A percentile compares a stretch with the other conserved stretches of the same genome.
Conservation (phyloP, 176 grass and related monocot genomes). For the Zoysia japonica region DNA sequence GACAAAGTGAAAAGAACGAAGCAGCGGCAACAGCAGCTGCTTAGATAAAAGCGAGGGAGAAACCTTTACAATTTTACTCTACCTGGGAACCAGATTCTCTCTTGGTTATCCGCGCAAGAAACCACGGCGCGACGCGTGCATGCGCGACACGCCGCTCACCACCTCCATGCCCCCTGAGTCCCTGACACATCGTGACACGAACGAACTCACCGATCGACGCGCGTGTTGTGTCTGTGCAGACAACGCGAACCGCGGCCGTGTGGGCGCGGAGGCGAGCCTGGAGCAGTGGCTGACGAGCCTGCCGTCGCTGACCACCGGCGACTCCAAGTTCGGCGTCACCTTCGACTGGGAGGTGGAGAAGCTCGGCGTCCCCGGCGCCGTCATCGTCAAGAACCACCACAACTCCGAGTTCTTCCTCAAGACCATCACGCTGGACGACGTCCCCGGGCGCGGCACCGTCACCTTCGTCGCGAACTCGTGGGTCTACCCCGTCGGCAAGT, state of each 20-base stretch:
- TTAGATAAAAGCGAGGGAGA: background rate
- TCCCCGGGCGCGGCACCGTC: slow-evolving; percentile 50
- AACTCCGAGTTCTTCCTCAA: slow-evolving; percentile 67
- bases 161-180: background rate
- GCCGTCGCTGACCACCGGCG: slow-evolving; percentile 49
- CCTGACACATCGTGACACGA: background rate
- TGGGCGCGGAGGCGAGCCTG: slow-evolving; percentile 50
- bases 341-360: slow-evolving; percentile 72
- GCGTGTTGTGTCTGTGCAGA: slow-evolving; percentile 30
- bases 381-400: slow-evolving; percentile 74
- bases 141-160: background rate
- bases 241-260: slow-evolving; percentile 44
- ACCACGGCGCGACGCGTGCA: background rate
- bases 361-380: slow-evolving; percentile 55
- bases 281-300: slow-evolving; percentile 53
- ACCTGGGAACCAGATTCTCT: background rate
- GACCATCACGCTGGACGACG: slow-evolving; percentile 60
- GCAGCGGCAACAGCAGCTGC: no score
- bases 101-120: background rate
- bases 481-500: slow-evolving; percentile 53
- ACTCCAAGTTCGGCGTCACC: slow-evolving; percentile 54
- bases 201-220: background rate
- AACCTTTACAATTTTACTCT: background rate
- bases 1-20: background rate
- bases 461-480: slow-evolving; percentile 75